Percentiles rank a stretch among this genome's conserved stretches.
These are phyloP conservation scores for Salpingoeca rosetta DNA, from an alignment of 78 protist species.

Conservation along the genomic window DNA sequence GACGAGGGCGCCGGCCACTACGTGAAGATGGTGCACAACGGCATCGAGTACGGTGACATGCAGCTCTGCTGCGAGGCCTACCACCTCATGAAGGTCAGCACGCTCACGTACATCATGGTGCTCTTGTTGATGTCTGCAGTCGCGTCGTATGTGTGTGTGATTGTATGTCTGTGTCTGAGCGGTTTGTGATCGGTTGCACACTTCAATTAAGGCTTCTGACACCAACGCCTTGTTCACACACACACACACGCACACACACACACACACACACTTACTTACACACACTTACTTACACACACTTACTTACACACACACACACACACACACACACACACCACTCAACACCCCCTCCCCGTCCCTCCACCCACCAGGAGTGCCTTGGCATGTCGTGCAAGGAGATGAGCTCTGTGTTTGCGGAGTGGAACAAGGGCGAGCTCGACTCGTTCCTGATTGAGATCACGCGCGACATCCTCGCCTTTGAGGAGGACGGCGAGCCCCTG, in stretches of 20 bases:
- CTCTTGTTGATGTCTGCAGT: neutral
- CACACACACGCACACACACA: neutral
- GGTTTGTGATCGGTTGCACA: too few relatives aligned
- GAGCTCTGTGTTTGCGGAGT: constrained; percentile 49
- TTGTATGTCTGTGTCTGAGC: neutral
- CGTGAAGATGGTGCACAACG: constrained; percentile 96
- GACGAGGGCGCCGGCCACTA: constrained; percentile 93
- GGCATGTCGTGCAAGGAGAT: constrained; percentile 62
- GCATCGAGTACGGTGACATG: constrained; percentile 97
- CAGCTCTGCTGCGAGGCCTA: constrained; percentile 84
- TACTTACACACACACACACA: neutral
- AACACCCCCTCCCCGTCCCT: too few relatives aligned
- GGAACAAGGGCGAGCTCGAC: constrained; percentile 81
- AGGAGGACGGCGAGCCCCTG: constrained; percentile 44
- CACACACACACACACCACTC: too few relatives aligned
- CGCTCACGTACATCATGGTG: neutral
- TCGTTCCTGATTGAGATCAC: constrained; percentile 89
- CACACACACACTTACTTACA: neutral
- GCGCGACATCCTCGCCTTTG: constrained; percentile 60
- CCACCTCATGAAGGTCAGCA: constrained; percentile 25
- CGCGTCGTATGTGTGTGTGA: neutral
- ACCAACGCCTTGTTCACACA: neutral
- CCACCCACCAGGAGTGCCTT: constrained; percentile 9
- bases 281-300: neutral
- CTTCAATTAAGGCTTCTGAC: too few relatives aligned